These are phyloP conservation scores for Yamadazyma triangularis DNA, from an alignment of 1,139 yeast genomes.

Conservation along the genomic window DNA sequence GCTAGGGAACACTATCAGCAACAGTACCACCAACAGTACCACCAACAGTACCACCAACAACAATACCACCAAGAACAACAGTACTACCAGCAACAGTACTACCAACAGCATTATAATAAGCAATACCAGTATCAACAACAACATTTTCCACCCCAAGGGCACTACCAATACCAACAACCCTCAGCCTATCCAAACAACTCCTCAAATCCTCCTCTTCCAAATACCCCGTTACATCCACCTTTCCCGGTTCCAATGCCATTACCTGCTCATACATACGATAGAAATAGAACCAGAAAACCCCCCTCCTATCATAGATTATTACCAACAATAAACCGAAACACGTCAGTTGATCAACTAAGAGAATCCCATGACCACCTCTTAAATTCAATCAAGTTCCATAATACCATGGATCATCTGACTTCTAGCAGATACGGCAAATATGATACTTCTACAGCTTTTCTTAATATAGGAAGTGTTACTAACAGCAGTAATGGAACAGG, in stretches of 20 bases:
- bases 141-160: background rate
- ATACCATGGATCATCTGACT: conserved; percentile 7
- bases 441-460: conserved; percentile 19
- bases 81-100: background rate
- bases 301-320: conserved; percentile 10
- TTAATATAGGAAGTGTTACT: conserved; percentile 19
- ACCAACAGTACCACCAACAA: background rate
- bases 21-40: background rate
- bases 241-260: conserved; percentile 1
- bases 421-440: conserved; percentile 25
- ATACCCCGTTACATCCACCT: background rate
- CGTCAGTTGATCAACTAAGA: conserved; percentile 17
- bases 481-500: conserved; percentile 12
- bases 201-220: background rate
- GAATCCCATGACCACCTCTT: conserved; percentile 20
- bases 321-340: conserved; percentile 14
- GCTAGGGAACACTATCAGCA: too few species aligned
- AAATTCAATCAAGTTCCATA: conserved; percentile 17
- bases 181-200: background rate
- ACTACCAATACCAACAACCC: background rate
- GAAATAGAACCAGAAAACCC: conserved; percentile 4
- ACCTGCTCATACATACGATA: too few species aligned
- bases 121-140: background rate
- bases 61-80: background rate
- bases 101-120: background rate